Conservation (phyloP, 2,329 filamentous ascomycete genomes). For the Pseudocercospora vitis region DNA sequence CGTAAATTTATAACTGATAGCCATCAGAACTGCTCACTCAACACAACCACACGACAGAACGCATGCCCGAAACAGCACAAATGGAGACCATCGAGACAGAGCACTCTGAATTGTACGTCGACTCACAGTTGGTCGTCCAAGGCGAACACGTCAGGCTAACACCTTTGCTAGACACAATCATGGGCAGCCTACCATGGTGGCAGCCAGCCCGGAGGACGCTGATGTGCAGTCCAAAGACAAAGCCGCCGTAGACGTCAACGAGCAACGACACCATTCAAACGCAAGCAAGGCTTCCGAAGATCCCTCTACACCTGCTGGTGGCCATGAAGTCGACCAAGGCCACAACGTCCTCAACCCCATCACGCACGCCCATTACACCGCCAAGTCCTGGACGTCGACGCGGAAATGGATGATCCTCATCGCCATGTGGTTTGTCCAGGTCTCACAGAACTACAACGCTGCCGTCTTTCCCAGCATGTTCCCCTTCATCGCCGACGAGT, state of each 20-base stretch:
- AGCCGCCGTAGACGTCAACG: background rate
- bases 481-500: slow-evolving; percentile 58
- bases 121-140: too few species aligned
- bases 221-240: too few species aligned
- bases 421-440: slow-evolving; percentile 55
- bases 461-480: slow-evolving; percentile 60
- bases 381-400: slow-evolving; percentile 40
- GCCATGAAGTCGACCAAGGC: too few species aligned
- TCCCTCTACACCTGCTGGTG: too few species aligned
- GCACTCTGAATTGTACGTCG: too few species aligned
- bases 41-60: background rate
- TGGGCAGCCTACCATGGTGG: background rate
- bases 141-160: too few species aligned
- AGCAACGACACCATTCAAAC: background rate
- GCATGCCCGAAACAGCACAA: too few species aligned
- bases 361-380: slow-evolving; percentile 30
- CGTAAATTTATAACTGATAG: background rate
- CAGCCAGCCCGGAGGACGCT: background rate
- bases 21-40: background rate
- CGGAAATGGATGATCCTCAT: slow-evolving; percentile 55
- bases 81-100: too few species aligned
- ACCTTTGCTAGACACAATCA: too few species aligned
- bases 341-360: background rate
- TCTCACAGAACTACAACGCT: slow-evolving; percentile 58
- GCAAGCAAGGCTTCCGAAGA: background rate